phyloP scores from a whole-genome alignment of 331 rosid genomes.

The Erythrophleum ivorense region DNA sequence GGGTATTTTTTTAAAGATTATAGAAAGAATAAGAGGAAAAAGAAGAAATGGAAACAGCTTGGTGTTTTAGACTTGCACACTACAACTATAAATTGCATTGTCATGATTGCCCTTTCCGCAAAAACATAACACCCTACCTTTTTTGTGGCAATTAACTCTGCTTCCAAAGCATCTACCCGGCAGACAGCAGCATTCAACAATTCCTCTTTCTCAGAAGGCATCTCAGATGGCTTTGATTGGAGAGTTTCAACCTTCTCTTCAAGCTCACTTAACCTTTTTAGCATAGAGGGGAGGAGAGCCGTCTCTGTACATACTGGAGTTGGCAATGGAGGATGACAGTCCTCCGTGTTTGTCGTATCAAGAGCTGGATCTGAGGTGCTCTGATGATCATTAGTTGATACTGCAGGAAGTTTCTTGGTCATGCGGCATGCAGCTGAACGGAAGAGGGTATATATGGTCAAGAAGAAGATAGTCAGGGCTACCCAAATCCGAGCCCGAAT shows the following conservation, averaged over 20 bases:
- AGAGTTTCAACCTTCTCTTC: conserved; percentile 88
- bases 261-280: conserved; percentile 79
- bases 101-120: conserved; percentile 18
- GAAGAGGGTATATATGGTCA: conserved; percentile 60
- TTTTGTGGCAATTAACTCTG: conserved; percentile 95
- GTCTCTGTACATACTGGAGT: conserved; percentile 52
- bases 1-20: background rate
- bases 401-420: conserved; percentile 57
- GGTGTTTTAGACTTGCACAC: conserved; percentile 24
- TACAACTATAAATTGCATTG: conserved; percentile 9
- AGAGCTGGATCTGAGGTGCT: conserved; percentile 43
- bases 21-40: background rate
- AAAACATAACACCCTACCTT: conserved; percentile 56
- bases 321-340: conserved; percentile 52
- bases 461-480: conserved; percentile 68
- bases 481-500: conserved; percentile 61
- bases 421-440: conserved; percentile 54
- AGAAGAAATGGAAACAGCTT: conserved; percentile 6
- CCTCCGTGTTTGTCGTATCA: conserved; percentile 52
- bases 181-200: conserved; percentile 96
- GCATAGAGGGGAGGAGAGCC: conserved; percentile 66
- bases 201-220: conserved; percentile 95
- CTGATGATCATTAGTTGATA: conserved; percentile 48
- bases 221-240: conserved; percentile 89
- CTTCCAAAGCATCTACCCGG: conserved; percentile 98